phyloP scores from a whole-genome alignment of 805 yeast species.

The Lipomyces kockii region DNA sequence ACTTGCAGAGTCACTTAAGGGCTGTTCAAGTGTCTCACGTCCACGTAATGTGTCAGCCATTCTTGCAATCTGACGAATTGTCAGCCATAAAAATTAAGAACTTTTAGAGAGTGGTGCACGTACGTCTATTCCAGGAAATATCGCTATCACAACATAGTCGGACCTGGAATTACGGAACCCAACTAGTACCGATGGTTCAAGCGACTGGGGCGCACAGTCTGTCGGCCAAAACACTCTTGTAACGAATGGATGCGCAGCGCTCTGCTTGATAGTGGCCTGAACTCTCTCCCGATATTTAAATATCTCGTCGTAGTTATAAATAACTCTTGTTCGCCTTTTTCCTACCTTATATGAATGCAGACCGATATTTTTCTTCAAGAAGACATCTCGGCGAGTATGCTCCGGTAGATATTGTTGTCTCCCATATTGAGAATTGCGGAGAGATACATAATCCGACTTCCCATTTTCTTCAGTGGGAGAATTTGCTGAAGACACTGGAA shows the following conservation, averaged over 20 bases:
- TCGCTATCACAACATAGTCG: constrained; percentile 34
- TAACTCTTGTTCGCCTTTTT: constrained; percentile 1
- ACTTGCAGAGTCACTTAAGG: constrained; percentile 6
- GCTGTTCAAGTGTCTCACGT: background rate
- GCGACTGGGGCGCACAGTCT: constrained; percentile 12
- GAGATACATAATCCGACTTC: background rate
- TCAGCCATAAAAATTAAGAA: background rate
- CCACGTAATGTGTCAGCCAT: background rate
- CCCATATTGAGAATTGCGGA: background rate
- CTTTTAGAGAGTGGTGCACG: background rate
- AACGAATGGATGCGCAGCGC: constrained; percentile 9
- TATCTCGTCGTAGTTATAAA: constrained; percentile 21
- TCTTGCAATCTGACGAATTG: background rate
- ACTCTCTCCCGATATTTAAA: constrained; percentile 15
- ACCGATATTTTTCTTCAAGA: background rate
- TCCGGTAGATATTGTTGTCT: background rate
- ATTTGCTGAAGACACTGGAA: constrained; percentile 26
- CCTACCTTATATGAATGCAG: background rate
- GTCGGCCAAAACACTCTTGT: constrained; percentile 38
- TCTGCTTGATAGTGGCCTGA: background rate
- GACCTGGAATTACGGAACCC: constrained; percentile 36
- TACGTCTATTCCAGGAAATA: constrained; percentile 1
- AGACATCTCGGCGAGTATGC: background rate
- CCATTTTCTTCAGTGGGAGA: constrained; percentile 29
- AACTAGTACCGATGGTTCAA: constrained; percentile 28